Evolutionary conservation across 345 rosid species (phyloP).

Genomic region (Bretschneidera sinensis): DNA sequence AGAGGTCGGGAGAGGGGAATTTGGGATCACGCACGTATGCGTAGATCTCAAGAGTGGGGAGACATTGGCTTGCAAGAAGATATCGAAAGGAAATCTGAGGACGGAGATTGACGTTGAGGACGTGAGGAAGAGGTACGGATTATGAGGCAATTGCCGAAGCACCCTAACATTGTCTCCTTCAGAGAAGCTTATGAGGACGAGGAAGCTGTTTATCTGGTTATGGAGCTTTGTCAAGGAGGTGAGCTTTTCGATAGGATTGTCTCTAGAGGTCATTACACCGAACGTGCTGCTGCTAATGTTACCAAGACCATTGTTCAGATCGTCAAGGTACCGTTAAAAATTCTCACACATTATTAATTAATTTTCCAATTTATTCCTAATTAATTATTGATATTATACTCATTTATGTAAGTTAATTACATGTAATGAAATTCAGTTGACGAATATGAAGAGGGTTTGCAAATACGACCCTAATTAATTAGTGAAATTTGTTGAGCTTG

Average conservation of each 20-base stretch:
- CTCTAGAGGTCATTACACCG: conserved; percentile 72
- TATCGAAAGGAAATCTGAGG: conserved; percentile 73
- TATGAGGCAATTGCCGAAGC: conserved; percentile 71
- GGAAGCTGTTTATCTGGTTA: conserved; percentile 70
- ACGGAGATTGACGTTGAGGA: conserved; percentile 84
- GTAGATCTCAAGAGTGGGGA: conserved; percentile 39
- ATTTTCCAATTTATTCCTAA: too few relatives aligned
- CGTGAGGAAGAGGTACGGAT: conserved; percentile 87
- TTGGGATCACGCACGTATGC: conserved; percentile 73
- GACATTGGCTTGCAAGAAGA: conserved; percentile 74
- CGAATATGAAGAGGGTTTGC: too few relatives aligned
- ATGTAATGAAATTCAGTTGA: too few relatives aligned
- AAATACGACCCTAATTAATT: too few relatives aligned
- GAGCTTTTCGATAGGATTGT: conserved; percentile 89
- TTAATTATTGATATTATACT: too few relatives aligned
- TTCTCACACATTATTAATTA: too few relatives aligned
- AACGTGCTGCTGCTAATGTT: conserved; percentile 67
- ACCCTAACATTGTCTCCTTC: conserved; percentile 64
- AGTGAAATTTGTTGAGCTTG: too few relatives aligned
- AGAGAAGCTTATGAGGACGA: conserved; percentile 80
- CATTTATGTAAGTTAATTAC: too few relatives aligned
- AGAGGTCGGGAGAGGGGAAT: conserved; percentile 84
- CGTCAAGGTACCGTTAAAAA: conserved; percentile 66
- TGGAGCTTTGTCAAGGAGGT: conserved; percentile 93
- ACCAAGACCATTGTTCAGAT: conserved; percentile 66